These are phyloP conservation scores for Chaetoceros tenuissimus DNA, from an alignment of 108 stramenopile genomes.

Conservation along the genomic window DNA sequence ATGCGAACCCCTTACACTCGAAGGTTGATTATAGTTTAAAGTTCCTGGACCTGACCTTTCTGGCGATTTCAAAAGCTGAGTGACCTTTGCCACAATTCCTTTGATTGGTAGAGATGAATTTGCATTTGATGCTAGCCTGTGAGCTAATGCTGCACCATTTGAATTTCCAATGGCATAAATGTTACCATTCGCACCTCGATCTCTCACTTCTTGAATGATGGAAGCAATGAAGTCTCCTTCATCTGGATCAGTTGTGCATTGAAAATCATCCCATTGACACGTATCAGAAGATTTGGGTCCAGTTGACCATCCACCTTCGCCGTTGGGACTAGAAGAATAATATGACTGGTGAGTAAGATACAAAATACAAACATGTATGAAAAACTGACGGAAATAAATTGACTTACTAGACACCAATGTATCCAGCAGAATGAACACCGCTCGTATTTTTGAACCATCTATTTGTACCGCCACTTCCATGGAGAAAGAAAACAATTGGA, in stretches of 20 bases:
- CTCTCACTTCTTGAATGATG: conserved; percentile 4
- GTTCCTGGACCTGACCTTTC: neutral
- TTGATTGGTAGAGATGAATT: neutral
- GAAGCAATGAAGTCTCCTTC: conserved; percentile 9
- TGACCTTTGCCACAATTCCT: conserved; percentile 4
- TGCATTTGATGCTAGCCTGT: conserved; percentile 1
- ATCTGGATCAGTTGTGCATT: conserved; percentile 11
- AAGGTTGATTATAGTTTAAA: conserved; percentile 7
- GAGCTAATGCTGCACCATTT: conserved; percentile 2
- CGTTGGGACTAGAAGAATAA: no score
- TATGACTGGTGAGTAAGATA: no score
- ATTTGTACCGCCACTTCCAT: no score
- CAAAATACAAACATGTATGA: no score
- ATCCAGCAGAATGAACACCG: no score
- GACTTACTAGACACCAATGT: no score
- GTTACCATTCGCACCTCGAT: no score
- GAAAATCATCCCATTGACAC: conserved; percentile 6
- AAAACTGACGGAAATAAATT: no score
- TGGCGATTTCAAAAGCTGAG: neutral
- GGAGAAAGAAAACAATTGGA: no score
- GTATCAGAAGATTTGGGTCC: conserved; percentile 3
- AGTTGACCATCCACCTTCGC: conserved; percentile 9
- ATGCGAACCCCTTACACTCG: no score
- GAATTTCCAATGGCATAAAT: conserved; percentile 7
- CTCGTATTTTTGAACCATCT: no score